Base-by-base conservation (phyloP, 2,329 filamentous ascomycete genomes). In the Mycosphaerella sp. region DNA sequence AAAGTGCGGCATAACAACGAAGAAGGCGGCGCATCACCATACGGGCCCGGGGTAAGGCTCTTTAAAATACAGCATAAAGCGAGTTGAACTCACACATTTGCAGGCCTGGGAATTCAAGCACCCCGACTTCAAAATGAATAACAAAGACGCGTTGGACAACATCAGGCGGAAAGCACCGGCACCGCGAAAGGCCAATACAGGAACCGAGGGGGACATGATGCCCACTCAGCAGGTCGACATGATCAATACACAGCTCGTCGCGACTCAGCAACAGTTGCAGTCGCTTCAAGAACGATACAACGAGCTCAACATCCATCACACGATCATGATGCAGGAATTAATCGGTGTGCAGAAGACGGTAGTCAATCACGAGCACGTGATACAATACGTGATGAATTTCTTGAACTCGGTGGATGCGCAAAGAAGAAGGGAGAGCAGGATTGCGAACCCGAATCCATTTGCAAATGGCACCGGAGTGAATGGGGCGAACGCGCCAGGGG, bases 91-190 rank as follows among this genome's bases (percentile, higher is more conserved):
- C 60, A 71, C 62, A 49, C 13, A 47, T 43, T 21, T 47, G 28
- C 64, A 93, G 87, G 82, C 85, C 10, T 95, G 88, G 88, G 93
- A 98, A 67, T 98, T 98, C 68, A 95, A 93, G 68, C 93, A 98
- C 65, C 91, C 91, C 10, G 89, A 95, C 64, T 98, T 98, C 73
- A 87, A 89, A 62, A 85, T 87, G 59, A 91, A 96, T 71, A 94
- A 91, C 71, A 96, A 96, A 70, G 89, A 96, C 66, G 93, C 89
- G 41, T 77, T 98, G 42, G 93, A 98, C 65, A 97, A 96, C 61
- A 98, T 98, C 64, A 83, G 89, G 63, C 80, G 93, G 61, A 98
- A 98, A 73, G 91, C 93, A 2, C 93, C 93, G 0, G 89, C 91
- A 1, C 87, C 91, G 2, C 79, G 91, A 59, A 97, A 96, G 67